Evolutionary conservation across 1,284 basidiomycete species (phyloP).

Genomic region (Tilletia setariae): DNA sequence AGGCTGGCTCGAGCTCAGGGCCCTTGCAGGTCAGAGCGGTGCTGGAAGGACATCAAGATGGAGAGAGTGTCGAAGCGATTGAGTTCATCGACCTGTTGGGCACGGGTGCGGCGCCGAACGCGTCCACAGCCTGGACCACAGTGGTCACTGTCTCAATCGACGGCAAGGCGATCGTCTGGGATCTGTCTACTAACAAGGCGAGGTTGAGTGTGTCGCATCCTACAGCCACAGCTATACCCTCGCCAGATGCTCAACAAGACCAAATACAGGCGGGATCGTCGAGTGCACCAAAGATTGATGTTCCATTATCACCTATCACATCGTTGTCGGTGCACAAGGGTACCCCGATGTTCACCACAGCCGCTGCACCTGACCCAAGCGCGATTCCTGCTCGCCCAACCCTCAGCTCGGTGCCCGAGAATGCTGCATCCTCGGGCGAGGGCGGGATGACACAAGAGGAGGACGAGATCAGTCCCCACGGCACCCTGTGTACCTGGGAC

Average conservation of each 20-base stretch:
- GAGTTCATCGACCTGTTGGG: constrained; percentile 76
- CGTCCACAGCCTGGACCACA: constrained; percentile 60
- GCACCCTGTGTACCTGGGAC: constrained; percentile 86
- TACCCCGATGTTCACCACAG: constrained; percentile 68
- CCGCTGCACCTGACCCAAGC: constrained; percentile 55
- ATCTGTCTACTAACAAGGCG: constrained; percentile 68
- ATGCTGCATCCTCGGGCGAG: background rate
- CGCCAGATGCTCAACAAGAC: background rate
- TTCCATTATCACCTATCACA: constrained; percentile 21
- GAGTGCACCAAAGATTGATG: too few relatives aligned
- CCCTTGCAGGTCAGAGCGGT: constrained; percentile 72
- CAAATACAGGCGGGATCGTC: too few relatives aligned
- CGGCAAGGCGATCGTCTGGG: constrained; percentile 90
- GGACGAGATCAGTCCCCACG: constrained; percentile 61
- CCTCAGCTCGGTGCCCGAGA: background rate
- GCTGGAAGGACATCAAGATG: constrained; percentile 78
- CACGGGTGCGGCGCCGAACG: constrained; percentile 49
- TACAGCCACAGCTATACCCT: constrained; percentile 13
- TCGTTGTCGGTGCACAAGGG: constrained; percentile 65
- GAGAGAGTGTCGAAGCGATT: constrained; percentile 84
- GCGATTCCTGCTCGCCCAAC: background rate
- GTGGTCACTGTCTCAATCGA: constrained; percentile 88
- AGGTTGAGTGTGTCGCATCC: constrained; percentile 7
- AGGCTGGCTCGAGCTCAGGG: constrained; percentile 23
- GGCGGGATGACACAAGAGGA: background rate